phyloP scores from a whole-genome alignment of 495 filamentous ascomycete genomes.

The Penicillium cataractarum region DNA sequence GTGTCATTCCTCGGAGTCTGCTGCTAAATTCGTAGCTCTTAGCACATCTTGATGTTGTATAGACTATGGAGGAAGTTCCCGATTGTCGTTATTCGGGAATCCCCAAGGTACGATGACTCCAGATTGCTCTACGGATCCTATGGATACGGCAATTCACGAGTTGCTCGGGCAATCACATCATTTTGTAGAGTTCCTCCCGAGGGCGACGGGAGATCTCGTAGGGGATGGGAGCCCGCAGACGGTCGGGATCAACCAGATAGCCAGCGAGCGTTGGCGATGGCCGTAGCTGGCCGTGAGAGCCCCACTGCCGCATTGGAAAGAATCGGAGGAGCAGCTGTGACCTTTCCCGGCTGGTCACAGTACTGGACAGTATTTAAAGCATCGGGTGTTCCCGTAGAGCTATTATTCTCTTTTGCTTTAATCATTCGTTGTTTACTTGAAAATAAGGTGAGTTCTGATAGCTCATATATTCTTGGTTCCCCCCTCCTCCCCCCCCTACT shows the following conservation, averaged over 20 bases:
- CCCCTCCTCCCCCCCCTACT: background rate
- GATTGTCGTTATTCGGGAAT: background rate
- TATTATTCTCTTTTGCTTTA: conserved; percentile 14
- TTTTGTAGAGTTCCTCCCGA: conserved; percentile 45
- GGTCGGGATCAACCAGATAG: conserved; percentile 40
- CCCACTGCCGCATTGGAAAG: conserved; percentile 50
- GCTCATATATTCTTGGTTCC: background rate
- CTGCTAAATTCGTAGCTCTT: background rate
- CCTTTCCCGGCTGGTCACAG: conserved; percentile 32
- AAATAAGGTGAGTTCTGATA: conserved; percentile 28
- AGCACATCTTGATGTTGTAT: background rate
- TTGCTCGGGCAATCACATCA: conserved; percentile 23
- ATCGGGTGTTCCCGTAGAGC: conserved; percentile 32
- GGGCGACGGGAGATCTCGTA: conserved; percentile 50
- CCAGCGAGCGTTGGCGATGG: conserved; percentile 35
- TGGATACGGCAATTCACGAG: background rate
- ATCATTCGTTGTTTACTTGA: conserved; percentile 19
- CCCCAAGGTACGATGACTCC: background rate
- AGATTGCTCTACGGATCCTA: background rate
- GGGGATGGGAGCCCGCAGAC: conserved; percentile 29
- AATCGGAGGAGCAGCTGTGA: conserved; percentile 41
- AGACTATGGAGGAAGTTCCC: background rate
- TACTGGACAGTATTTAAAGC: conserved; percentile 32
- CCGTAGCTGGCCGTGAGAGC: conserved; percentile 26
- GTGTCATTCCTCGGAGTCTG: background rate